Base-by-base conservation (phyloP, 805 yeast genomes). In the Wickerhamomyces hampshirensis region DNA sequence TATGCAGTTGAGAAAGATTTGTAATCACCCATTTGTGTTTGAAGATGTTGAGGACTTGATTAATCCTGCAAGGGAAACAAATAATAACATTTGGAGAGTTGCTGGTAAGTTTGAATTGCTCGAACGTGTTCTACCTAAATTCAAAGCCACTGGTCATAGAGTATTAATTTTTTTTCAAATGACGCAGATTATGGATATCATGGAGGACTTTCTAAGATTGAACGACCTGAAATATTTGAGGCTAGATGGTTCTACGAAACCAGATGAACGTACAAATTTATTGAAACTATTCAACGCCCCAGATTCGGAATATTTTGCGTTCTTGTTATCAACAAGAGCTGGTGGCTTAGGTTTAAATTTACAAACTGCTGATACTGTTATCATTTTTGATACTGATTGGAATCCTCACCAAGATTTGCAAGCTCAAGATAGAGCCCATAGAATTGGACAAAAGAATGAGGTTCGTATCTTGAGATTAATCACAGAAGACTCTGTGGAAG, bases 371-470 rank as follows among this genome's bases (percentile, higher is more conserved):
- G 85, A 95, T 3, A 63, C 98, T 18, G 62, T 93, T 28, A 70
- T 93, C 5, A 62, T 93, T 16, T 83, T 85, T 53, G 98, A 93
- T 55, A 86, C 93, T 45, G 98, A 93, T 53, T 93, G 98, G 98
- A 93, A 93, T 46, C 98, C 98, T 0, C 77, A 96, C 0, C 71
- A 81, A 10, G 98, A 93, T 53, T 58, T 84, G 23, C 98, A 93
- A 57, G 95, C 97, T 0, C 85, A 91, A 94, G 95, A 97, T 1
- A 65, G 98, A 44, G 80, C 93, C 6, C 96, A 91, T 54, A 68
- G 98, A 50, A 97, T 91, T 57, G 98, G 98, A 0, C 98, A 93
- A 56, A 73, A 61, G 32, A 71, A 62, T 31, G 86, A 86, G 0
- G 93, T 88, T 9, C 81, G 65, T 53, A 79, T 91, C 21, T 93